Base-by-base conservation (phyloP, 2,329 filamentous ascomycete genomes). In the Dactylellina parvicollis region DNA sequence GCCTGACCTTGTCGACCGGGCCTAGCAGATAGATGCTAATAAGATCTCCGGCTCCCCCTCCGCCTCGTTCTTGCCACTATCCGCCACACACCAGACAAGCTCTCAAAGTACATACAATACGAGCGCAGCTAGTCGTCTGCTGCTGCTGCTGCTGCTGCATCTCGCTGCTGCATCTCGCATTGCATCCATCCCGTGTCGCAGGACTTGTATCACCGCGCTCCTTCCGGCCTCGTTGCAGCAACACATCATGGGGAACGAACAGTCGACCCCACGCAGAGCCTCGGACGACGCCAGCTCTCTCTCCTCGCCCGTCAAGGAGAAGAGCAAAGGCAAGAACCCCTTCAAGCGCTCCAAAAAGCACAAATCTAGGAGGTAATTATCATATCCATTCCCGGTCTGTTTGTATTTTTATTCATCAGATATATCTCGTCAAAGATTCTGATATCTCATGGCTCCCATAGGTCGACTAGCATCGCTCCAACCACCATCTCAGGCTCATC, bases 181-280 rank as follows among this genome's bases (percentile, higher is more conserved):
- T 44, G 40, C 40, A 44, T 44, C 3, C 24, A 16, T 50, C 47
- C 26, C 32, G 34, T n/a, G 16, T 38, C 34, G 16, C 32, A 9
- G 4, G 8, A 42, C 28, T 28, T 10, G 20, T 28, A 50, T 32
- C 47, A n/a, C 14, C 16, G 24, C 14, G n/a, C 22, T 30, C 44
- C n/a, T 14, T 18, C 24, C 46, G n/a, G 16, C 46, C 22, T 28
- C 24, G 8, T 10, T n/a, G 12, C 42, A n/a, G 2, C 52, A 56
- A 56, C 52, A 56, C 52, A 56, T 40, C 52, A 74, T 74, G 70
- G 70, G 70, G 40, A 74, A 69, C 70, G 70, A 74, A 44, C 70
- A 74, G 49, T 74, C 70, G 14, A 56, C 70, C 8, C 61, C 44
- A 16, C 67, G 67, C 34, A 60, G 46, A 47, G 30, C 14, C 42